Conservation (phyloP, 2,329 filamentous ascomycete genomes). For the Clarireedia sp. region DNA sequence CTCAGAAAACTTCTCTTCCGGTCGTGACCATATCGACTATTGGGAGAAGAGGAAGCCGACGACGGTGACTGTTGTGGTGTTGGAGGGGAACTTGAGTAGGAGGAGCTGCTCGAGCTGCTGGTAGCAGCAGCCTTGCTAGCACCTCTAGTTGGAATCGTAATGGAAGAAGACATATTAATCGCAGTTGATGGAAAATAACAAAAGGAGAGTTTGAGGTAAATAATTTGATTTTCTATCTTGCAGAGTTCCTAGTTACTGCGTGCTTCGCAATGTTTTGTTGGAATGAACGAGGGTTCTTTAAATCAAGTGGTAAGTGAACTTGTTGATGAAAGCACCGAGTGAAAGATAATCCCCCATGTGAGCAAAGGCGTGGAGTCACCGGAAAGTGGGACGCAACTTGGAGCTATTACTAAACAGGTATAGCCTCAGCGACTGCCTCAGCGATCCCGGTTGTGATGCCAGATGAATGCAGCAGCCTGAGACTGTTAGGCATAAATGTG, state of each 20-base stretch:
- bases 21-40: constrained; percentile 39
- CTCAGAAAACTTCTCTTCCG: constrained; percentile 56
- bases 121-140: constrained; percentile 36
- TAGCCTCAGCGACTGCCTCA: no score
- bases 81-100: constrained; percentile 48
- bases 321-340: background rate
- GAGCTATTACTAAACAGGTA: no score
- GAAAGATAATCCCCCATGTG: no score
- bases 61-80: constrained; percentile 38
- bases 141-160: constrained; percentile 53
- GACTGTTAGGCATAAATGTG: no score
- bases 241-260: background rate
- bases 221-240: background rate
- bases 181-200: constrained; percentile 6
- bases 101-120: constrained; percentile 38
- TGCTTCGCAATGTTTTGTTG: no score
- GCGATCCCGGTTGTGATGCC: no score
- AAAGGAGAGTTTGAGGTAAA: constrained; percentile 5
- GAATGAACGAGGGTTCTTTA: no score
- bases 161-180: constrained; percentile 52
- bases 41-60: constrained; percentile 31
- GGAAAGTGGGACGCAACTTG: no score
- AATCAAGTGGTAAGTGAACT: background rate
- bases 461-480: no score
- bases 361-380: no score